These are phyloP conservation scores for Tylopilus rubrobrunneus DNA, from an alignment of 768 basidiomycete species.

Conservation along the genomic window DNA sequence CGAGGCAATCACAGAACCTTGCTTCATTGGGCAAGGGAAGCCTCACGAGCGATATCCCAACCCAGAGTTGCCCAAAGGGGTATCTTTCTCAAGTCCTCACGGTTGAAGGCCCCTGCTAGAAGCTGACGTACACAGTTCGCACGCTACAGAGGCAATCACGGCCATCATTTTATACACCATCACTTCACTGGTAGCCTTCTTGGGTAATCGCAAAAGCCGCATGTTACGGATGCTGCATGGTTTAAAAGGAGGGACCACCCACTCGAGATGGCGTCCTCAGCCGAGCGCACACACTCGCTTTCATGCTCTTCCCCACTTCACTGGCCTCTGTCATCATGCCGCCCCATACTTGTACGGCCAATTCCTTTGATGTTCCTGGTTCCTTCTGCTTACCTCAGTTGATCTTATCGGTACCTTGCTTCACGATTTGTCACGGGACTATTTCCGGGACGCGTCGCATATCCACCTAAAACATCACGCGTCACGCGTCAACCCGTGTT, in stretches of 20 bases:
- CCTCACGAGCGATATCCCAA: slow-evolving; percentile 18
- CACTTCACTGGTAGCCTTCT: slow-evolving; percentile 14
- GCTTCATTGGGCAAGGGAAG: slow-evolving; percentile 14
- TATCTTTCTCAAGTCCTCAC: slow-evolving; percentile 6
- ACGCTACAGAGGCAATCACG: slow-evolving; percentile 27
- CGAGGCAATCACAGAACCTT: slow-evolving; percentile 19
- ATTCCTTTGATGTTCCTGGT: slow-evolving; percentile 16
- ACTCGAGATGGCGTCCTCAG: slow-evolving; percentile 2
- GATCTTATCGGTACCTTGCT: slow-evolving; percentile 20
- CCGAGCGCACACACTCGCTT: slow-evolving; percentile 1
- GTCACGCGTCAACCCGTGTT: slow-evolving; percentile 14
- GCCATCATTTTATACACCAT: slow-evolving; percentile 21
- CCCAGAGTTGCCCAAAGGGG: slow-evolving; percentile 22
- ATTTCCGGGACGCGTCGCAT: slow-evolving; percentile 15
- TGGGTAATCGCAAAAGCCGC: slow-evolving; percentile 19
- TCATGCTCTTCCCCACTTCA: background rate
- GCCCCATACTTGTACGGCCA: too few species aligned
- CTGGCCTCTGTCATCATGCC: too few species aligned
- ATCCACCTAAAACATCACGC: background rate
- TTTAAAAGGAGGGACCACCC: slow-evolving; percentile 28
- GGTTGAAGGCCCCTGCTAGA: slow-evolving; percentile 7
- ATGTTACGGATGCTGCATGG: slow-evolving; percentile 8
- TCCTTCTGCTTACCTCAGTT: slow-evolving; percentile 13
- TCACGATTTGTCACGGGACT: slow-evolving; percentile 5
- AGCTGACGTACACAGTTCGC: slow-evolving; percentile 31